Evolutionary conservation across 2,329 filamentous ascomycete genomes (phyloP), one percentile per base, ranked within the genome.

Genomic region (Xylaria sp.): DNA sequence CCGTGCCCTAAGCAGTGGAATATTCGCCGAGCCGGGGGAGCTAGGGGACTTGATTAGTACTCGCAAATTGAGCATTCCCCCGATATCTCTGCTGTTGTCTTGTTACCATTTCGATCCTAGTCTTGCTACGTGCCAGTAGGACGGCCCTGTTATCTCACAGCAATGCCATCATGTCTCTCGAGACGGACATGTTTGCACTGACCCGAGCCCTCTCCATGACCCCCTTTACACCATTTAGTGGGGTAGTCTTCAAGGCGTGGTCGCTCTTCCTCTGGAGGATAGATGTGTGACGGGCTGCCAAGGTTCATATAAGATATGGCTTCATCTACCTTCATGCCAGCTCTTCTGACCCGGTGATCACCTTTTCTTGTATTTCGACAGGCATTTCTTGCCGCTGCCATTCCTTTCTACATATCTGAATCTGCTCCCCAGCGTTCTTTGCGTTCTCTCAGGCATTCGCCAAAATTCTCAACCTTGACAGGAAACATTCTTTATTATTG

Each of bases 351-450:
- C 63, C 63, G 57, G 59, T 66, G 61, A 68, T 65, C 59, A 71
- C 63, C 65, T 65, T 60, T 58, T 57, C 58, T 58, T 58, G 69
- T 69, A 71, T 71, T 63, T 64, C 70, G 64, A 71, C 68, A 63
- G 69, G 71, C 70, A 72, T 69, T 70, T 71, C 67, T 71, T 72
- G 73, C 73, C 73, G 64, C 69, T 73, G 72, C 70, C 74, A 76
- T 76, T 76, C 74, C 74, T 76, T 75, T 71, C 68, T 68, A 73
- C 70, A 75, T 76, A 75, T 74, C 72, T 73, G 67, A 71, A 64
- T 71, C 70, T 71, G 67, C 69, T 66, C 60, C 72, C 73, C 70
- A 72, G 69, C 74, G 73, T 75, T 75, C 74, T 74, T n/a, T 74
- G 65, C 61, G 66, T 42, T 59, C 62, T 57, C 56, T 70, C 45